Evolutionary conservation across 1,284 basidiomycete genomes (phyloP), one percentile per base, ranked within the genome.

Genomic region (Phylloporus gajari): DNA sequence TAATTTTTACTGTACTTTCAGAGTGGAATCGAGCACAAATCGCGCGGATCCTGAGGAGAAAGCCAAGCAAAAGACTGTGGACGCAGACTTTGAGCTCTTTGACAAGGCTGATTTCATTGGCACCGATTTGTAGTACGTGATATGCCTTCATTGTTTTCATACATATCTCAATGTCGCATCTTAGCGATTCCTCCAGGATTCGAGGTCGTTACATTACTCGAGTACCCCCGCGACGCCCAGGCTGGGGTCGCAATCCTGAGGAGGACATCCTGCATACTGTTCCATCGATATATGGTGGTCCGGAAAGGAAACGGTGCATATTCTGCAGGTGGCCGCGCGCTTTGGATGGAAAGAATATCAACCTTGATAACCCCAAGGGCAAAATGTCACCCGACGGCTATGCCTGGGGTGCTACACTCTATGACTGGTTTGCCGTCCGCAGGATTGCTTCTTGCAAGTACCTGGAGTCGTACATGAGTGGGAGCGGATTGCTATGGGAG

Each of bases 331-430:
- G 81, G 81, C 78, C 80, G 5, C 78, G 81, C 40, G 56, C 73
- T 30, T 72, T 72, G 0, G 58, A 74, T 35, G 0, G 78, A 79
- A 0, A 60, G 69, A 11, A 0, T 1, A 3, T 21, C 78, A 40
- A 1, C n/a, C 3, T 67, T 58, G 0, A 23, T 1, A 2, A 15
- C 0, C 5, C 17, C 15, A 42, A 6, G 2, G 79, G 80, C 5
- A 86, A 82, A 69, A 71, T 72, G 46, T 78, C 83, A 1, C 74
- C 79, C 0, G 86, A 86, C 62, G 81, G 80, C 0, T 72, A 81
- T n/a, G 77, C 78, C 12, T 89, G 86, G 88, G 86, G 85, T 27
- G 84, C 81, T 0, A 86, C 85, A 3, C 74, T 87, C 2, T 84
- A 82, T 65, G 87, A 89, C 69, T 84, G 82, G 17, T 17, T 83